Conservation (phyloP, 2,329 filamentous ascomycete genomes). For the Zymoseptoria passerinii region DNA sequence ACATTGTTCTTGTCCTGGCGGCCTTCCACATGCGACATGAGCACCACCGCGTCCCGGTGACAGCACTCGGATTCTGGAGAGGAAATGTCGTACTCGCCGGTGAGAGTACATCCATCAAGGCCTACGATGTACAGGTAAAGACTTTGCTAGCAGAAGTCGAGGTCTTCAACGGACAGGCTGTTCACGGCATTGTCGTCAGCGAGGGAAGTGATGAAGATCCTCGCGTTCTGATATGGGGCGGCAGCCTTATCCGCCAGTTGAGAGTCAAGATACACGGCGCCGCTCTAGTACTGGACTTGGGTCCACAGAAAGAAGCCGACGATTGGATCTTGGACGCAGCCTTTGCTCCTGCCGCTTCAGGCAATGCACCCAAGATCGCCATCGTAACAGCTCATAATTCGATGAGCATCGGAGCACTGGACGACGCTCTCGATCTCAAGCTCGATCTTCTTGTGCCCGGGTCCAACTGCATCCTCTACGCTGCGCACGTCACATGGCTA, state of each 20-base stretch:
- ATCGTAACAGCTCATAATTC: constrained; percentile 85
- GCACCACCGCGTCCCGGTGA: constrained; percentile 34
- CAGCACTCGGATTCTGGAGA: constrained; percentile 34
- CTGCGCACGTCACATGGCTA: constrained; percentile 63
- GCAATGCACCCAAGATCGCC: constrained; percentile 35
- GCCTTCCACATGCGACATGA: constrained; percentile 24
- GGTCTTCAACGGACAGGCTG: constrained; percentile 59
- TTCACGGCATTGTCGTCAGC: constrained; percentile 61
- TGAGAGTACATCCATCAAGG: constrained; percentile 36
- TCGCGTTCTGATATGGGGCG: constrained; percentile 61
- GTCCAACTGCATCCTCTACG: constrained; percentile 79
- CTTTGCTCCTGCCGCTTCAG: constrained; percentile 26
- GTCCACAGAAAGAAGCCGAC: constrained; percentile 42
- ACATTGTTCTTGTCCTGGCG: background rate
- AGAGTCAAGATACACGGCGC: background rate
- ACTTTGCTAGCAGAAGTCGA: constrained; percentile 28
- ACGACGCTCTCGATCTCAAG: background rate
- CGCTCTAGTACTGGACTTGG: constrained; percentile 25
- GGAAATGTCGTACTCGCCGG: constrained; percentile 33
- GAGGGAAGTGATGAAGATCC: constrained; percentile 17
- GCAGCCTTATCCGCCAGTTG: constrained; percentile 24
- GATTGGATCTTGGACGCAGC: constrained; percentile 73
- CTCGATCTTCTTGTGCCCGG: constrained; percentile 44
- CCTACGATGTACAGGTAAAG: constrained; percentile 28
- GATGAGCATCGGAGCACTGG: constrained; percentile 39